These are phyloP conservation scores for Eremochloa ophiuroides DNA, from an alignment of 176 grass and related monocot species.

Conservation along the genomic window DNA sequence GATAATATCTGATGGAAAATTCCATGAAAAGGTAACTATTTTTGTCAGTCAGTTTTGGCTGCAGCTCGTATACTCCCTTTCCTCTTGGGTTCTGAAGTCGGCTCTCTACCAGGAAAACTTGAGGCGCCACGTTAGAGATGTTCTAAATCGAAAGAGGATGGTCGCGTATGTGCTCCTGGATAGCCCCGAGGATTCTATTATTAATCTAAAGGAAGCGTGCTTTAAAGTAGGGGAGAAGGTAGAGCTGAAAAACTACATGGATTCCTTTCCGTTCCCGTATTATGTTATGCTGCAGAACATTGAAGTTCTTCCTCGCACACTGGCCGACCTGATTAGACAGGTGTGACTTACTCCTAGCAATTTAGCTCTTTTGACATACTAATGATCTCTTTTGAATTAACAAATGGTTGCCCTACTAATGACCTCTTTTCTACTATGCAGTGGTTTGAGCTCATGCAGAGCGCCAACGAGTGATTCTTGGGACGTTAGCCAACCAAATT, in stretches of 20 bases:
- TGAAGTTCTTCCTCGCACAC: slow-evolving; percentile 78
- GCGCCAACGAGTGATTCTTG: slow-evolving; percentile 43
- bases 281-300: slow-evolving; percentile 80
- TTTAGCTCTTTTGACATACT: background rate
- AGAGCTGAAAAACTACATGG: slow-evolving; percentile 53
- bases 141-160: slow-evolving; percentile 78
- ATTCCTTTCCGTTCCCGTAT: slow-evolving; percentile 89
- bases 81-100: slow-evolving; percentile 20
- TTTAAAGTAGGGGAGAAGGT: slow-evolving; percentile 40
- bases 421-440: slow-evolving; percentile 38
- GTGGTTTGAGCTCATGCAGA: slow-evolving; percentile 98
- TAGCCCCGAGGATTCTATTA: slow-evolving; percentile 77
- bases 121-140: slow-evolving; percentile 68
- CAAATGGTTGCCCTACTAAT: slow-evolving; percentile 9
- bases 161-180: slow-evolving; percentile 86
- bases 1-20: slow-evolving; percentile 86
- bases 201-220: slow-evolving; percentile 60
- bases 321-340: slow-evolving; percentile 94
- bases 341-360: slow-evolving; percentile 27
- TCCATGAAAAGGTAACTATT: slow-evolving; percentile 75
- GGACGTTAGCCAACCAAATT: slow-evolving; percentile 1
- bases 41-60: background rate
- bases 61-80: background rate
- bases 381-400: background rate
- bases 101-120: slow-evolving; percentile 56